Conservation (phyloP, 306 rosid species). For the Trifolium pratense region DNA sequence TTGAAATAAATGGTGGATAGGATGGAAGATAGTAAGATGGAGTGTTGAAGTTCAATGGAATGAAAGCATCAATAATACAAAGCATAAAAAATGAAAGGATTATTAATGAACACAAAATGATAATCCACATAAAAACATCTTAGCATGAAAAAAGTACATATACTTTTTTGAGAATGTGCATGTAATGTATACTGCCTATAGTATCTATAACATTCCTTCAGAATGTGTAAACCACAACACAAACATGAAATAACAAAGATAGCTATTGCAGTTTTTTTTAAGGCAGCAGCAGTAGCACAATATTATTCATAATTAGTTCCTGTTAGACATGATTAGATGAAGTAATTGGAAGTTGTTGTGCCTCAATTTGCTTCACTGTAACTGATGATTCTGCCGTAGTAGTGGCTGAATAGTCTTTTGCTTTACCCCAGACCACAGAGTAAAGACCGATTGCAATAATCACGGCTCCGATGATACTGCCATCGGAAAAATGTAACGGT, state of each 20-base stretch:
- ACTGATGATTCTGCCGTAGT: neutral
- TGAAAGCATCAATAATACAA: no score
- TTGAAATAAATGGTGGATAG: no score
- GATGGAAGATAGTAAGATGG: no score
- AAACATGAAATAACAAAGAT: conserved; percentile 18
- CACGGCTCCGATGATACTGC: conserved; percentile 66
- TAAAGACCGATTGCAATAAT: conserved; percentile 76
- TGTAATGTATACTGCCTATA: neutral
- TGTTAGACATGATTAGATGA: conserved; percentile 24
- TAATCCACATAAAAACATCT: neutral
- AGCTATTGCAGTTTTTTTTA: conserved; percentile 15
- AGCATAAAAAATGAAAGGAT: neutral
- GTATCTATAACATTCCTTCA: neutral
- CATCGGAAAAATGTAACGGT: neutral
- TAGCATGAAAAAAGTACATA: conserved; percentile 2
- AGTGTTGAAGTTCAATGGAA: no score
- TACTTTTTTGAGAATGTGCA: conserved; percentile 16
- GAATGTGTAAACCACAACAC: neutral
- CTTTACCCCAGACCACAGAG: conserved; percentile 84
- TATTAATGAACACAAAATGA: conserved; percentile 4
- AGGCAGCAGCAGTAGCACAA: conserved; percentile 5
- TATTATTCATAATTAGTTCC: neutral
- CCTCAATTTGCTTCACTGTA: conserved; percentile 35
- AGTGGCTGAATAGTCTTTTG: conserved; percentile 52
- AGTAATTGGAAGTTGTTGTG: conserved; percentile 43